Conservation (phyloP, 2,329 filamentous ascomycete genomes). For the Ilyonectria destructans region DNA sequence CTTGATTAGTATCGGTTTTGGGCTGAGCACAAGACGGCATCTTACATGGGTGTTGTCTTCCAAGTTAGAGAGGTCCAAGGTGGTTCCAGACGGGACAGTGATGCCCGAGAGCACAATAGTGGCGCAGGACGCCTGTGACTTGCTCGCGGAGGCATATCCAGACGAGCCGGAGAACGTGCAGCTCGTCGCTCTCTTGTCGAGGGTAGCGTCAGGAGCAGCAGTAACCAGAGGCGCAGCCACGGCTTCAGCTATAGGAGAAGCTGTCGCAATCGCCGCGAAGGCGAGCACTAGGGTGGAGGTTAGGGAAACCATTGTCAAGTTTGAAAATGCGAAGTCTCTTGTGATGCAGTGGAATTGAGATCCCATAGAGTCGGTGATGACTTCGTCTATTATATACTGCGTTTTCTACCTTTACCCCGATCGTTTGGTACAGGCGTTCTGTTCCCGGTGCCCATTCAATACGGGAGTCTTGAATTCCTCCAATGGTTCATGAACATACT, state of each 20-base stretch:
- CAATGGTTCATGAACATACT: slow-evolving; percentile 1
- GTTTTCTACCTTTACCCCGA: neutral
- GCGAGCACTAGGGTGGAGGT: slow-evolving; percentile 6
- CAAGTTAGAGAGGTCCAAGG: neutral
- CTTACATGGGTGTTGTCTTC: neutral
- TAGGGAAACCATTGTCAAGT: slow-evolving; percentile 5
- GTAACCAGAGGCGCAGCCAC: slow-evolving; percentile 3
- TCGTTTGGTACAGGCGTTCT: neutral
- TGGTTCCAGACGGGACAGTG: neutral
- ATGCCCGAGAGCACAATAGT: neutral
- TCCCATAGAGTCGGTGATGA: neutral
- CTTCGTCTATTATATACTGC: slow-evolving; percentile 3
- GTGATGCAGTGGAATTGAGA: slow-evolving; percentile 2
- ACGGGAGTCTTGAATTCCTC: slow-evolving; percentile 12
- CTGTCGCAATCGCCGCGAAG: neutral
- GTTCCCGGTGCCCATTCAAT: slow-evolving; percentile 3
- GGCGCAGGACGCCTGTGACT: neutral
- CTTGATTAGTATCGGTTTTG: neutral
- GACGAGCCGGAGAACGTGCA: slow-evolving; percentile 5
- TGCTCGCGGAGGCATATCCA: neutral
- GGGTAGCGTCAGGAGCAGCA: slow-evolving; percentile 7
- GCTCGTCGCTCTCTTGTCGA: neutral
- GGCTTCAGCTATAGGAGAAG: slow-evolving; percentile 3
- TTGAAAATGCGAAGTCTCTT: slow-evolving; percentile 8
- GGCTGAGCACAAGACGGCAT: neutral